phyloP scores from a whole-genome alignment of 129 eudicot genomes.

The Kitagawia praeruptora region DNA sequence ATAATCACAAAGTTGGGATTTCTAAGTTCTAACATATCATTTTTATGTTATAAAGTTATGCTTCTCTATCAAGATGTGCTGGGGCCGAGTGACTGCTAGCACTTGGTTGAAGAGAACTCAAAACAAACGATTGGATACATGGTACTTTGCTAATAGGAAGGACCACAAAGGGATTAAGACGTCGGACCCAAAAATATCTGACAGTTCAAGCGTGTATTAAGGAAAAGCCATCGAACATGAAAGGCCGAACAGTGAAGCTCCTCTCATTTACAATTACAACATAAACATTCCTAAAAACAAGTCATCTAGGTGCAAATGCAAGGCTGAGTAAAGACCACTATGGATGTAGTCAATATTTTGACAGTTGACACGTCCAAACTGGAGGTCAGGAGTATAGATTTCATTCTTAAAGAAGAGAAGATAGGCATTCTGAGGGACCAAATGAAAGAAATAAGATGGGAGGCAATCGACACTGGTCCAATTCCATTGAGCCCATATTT shows the following conservation, averaged over 20 bases:
- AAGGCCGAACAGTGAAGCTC: background rate
- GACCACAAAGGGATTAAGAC: background rate
- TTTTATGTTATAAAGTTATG: background rate
- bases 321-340: background rate
- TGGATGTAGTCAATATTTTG: background rate
- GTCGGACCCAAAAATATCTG: background rate
- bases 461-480: background rate
- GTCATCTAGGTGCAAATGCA: background rate
- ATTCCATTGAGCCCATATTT: background rate
- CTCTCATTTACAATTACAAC: background rate
- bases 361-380: background rate
- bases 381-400: background rate
- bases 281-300: background rate
- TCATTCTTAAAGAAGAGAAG: background rate
- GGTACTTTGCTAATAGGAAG: background rate
- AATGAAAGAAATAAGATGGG: background rate
- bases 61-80: background rate
- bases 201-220: background rate
- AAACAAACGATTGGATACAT: background rate
- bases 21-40: background rate
- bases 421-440: background rate
- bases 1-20: background rate
- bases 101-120: background rate
- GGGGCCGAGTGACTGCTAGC: background rate
- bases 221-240: background rate